Evolutionary conservation across 2,329 filamentous ascomycete species (phyloP), one percentile per base, ranked within the genome.

Genomic region (Scedosporium aurantiacum): DNA sequence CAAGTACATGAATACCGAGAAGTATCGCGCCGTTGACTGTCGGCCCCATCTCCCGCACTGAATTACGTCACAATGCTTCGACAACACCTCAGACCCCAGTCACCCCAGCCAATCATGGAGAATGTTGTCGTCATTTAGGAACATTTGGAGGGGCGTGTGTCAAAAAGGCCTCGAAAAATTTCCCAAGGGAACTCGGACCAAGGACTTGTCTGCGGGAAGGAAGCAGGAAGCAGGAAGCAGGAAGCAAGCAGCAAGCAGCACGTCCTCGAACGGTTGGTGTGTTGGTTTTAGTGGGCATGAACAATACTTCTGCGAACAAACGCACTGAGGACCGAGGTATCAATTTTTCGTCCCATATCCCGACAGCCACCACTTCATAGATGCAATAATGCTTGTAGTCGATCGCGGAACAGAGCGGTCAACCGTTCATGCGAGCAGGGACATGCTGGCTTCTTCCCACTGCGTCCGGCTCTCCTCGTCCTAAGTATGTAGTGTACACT

Each of bases 51-150:
- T 54, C 43, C 27, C 58, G 41, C 47, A 25, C 50, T 14, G 28
- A 60, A 43, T 45, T 60, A 60, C 58, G 58, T 60, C 58, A 60
- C 37, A 43, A 25, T 47, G 50, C 47, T 60, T 47, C 58, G 18
- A 21, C 43, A 18, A 45, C 43, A 27, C 14, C 23, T 23, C 14
- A 32, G 40, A 60, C 58, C 58, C 58, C 58, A 60, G 58, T 60
- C 47, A 14, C 14, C 5, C 28, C 41, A 27, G 47, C 58, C 58
- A 60, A 60, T 60, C 18, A 43, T 37, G 18, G 45, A 43, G 28
- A 28, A 50, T n/a, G 32, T 45, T 55, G 47, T 47, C 58, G 58
- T 60, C 58, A 60, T 60, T 40, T 47, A 14, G 57, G 40, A 43
- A 45, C 40, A 45, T 10, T 10, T 43, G 40, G n/a, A 47, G 32